Evolutionary conservation across 345 rosid genomes (phyloP).

Genomic region (Linum trigynum): DNA sequence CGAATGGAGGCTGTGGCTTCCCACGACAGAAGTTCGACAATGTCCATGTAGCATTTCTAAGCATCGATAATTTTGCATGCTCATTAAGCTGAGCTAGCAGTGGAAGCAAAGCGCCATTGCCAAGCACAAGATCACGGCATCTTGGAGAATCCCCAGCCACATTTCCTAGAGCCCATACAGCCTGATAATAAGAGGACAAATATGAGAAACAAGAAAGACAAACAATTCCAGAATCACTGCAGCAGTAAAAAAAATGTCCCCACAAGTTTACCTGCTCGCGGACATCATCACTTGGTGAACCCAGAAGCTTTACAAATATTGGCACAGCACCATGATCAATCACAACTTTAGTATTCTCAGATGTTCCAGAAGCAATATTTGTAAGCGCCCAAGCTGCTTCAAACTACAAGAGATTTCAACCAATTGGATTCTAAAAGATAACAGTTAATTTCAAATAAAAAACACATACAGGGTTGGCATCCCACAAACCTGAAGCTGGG

Average conservation of each 20-base stretch:
- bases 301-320: slow-evolving; percentile 5
- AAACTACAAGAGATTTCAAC: neutral
- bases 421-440: neutral
- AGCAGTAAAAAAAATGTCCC: neutral
- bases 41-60: slow-evolving; percentile 87
- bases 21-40: slow-evolving; percentile 81
- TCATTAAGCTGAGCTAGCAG: slow-evolving; percentile 58
- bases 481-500: slow-evolving; percentile 2
- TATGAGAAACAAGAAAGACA: neutral
- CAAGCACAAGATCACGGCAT: slow-evolving; percentile 69
- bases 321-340: slow-evolving; percentile 7
- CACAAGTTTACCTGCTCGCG: neutral
- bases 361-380: slow-evolving; percentile 9
- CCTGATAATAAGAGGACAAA: slow-evolving; percentile 23
- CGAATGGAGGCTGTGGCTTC: slow-evolving; percentile 69
- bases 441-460: neutral
- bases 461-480: neutral
- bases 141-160: slow-evolving; percentile 86
- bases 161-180: slow-evolving; percentile 88
- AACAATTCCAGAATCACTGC: neutral
- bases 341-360: slow-evolving; percentile 6
- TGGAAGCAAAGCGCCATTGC: slow-evolving; percentile 50
- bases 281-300: slow-evolving; percentile 6
- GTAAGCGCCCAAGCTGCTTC: slow-evolving; percentile 9
- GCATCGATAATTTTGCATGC: slow-evolving; percentile 67